phyloP scores from a whole-genome alignment of 169 alveolate genomes.

The Eimeria maxima region DNA sequence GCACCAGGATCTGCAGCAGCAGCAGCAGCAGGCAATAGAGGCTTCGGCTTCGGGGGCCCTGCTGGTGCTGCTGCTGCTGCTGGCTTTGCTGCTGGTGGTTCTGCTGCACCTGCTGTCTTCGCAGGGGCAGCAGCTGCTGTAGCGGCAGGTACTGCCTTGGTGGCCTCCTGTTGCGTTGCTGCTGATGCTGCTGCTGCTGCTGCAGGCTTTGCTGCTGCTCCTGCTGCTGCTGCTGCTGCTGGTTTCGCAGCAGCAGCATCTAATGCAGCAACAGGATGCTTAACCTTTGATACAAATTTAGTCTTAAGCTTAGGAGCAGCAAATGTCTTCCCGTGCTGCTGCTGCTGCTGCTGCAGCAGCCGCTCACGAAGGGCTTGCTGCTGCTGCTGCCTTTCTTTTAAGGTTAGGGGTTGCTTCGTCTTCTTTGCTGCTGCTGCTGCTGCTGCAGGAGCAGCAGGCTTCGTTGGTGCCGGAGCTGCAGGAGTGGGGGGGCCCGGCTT shows the following conservation, averaged over 20 bases:
- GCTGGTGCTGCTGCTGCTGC: slow-evolving; percentile 39
- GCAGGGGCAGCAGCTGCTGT: not conserved
- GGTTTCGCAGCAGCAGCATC: slow-evolving; percentile 4
- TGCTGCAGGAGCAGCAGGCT: slow-evolving; percentile 2
- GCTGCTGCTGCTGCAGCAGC: slow-evolving; percentile 58
- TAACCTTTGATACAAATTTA: slow-evolving; percentile 15
- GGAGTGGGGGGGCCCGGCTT: slow-evolving; percentile 9
- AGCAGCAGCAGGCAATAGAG: too few relatives aligned
- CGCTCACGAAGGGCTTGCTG: not conserved
- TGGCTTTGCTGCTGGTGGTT: not conserved
- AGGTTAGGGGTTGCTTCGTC: not conserved
- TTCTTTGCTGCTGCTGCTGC: slow-evolving; percentile 58
- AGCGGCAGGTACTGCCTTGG: not conserved
- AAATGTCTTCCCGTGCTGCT: slow-evolving; percentile 30
- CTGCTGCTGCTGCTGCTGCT: slow-evolving; percentile 56
- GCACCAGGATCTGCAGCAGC: too few relatives aligned
- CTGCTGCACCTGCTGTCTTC: slow-evolving; percentile 12
- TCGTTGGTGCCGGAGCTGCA: slow-evolving; percentile 1
- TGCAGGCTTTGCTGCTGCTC: slow-evolving; percentile 19
- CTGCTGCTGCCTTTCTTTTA: slow-evolving; percentile 45
- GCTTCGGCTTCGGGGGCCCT: too few relatives aligned
- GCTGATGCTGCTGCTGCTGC: slow-evolving; percentile 16
- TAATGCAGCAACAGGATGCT: not conserved
- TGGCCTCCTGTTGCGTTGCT: not conserved
- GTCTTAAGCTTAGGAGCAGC: slow-evolving; percentile 26